Evolutionary conservation across 2,329 filamentous ascomycete genomes (phyloP).

Genomic region (Coniella lustricola): DNA sequence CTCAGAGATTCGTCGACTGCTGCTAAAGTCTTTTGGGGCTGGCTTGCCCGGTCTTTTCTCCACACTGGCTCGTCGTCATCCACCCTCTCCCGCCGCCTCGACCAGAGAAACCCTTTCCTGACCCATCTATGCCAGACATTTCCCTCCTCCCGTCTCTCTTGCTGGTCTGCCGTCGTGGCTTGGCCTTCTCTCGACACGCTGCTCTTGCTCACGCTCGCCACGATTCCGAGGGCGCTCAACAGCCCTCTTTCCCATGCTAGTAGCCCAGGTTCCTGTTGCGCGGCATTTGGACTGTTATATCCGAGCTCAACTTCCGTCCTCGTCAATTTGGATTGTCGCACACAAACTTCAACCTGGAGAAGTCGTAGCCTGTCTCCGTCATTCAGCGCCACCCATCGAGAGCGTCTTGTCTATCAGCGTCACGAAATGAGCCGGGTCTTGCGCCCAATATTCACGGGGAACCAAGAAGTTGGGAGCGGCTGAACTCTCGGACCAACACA

Average conservation of each 20-base stretch:
- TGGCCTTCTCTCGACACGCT: neutral
- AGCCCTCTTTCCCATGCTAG: neutral
- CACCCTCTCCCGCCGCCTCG: slow-evolving; percentile 3
- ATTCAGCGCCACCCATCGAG: neutral
- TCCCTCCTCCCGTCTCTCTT: neutral
- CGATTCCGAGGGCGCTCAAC: neutral
- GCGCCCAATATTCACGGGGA: slow-evolving; percentile 5
- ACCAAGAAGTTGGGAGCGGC: slow-evolving; percentile 6
- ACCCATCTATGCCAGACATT: neutral
- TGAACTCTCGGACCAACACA: neutral
- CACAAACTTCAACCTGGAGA: neutral
- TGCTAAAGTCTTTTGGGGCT: neutral
- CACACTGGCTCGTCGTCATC: slow-evolving; percentile 12
- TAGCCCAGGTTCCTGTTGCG: neutral
- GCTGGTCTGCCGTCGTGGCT: neutral
- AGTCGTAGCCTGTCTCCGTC: neutral
- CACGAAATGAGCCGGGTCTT: slow-evolving; percentile 12
- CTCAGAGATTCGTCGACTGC: slow-evolving; percentile 6
- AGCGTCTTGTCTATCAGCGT: neutral
- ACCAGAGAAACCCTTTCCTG: slow-evolving; percentile 1
- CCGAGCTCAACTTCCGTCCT: slow-evolving; percentile 7
- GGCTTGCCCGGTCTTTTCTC: slow-evolving; percentile 6
- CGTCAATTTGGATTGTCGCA: neutral
- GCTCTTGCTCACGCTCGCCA: neutral
- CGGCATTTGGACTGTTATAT: slow-evolving; percentile 1